Conservation (phyloP, 2,329 filamentous ascomycete species). For the Arthroderma sp. region DNA sequence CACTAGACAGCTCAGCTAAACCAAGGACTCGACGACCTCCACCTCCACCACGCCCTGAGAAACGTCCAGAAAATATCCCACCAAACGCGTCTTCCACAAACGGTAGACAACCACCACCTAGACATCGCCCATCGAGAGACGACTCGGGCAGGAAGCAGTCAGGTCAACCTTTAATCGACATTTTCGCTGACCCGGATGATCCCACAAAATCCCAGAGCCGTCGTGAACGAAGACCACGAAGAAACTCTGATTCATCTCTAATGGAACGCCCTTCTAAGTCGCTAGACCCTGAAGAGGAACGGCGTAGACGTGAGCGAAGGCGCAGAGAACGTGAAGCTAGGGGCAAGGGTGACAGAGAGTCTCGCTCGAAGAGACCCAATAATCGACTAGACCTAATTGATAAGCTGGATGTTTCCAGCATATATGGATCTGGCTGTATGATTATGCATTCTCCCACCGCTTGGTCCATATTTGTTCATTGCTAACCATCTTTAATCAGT, state of each 20-base stretch:
- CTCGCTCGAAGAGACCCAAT: conserved; percentile 25
- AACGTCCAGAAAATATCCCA: conserved; percentile 14
- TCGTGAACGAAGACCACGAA: conserved; percentile 37
- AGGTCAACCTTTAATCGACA: conserved; percentile 24
- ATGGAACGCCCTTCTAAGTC: conserved; percentile 39
- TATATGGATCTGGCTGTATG: conserved; percentile 83
- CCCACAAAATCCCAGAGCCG: conserved; percentile 19
- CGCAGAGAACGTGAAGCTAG: conserved; percentile 38
- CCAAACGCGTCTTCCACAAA: conserved; percentile 10
- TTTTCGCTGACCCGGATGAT: conserved; percentile 35
- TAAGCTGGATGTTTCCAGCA: conserved; percentile 88
- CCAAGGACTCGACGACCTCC: conserved; percentile 14
- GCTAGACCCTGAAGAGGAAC: conserved; percentile 36
- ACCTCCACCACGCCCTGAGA: conserved; percentile 22
- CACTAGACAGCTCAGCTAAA: conserved; percentile 25
- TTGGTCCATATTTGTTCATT: background rate
- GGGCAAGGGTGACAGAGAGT: conserved; percentile 24
- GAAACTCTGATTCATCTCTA: conserved; percentile 52
- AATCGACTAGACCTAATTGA: conserved; percentile 72
- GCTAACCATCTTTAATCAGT: conserved; percentile 39
- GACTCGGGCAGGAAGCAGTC: conserved; percentile 20
- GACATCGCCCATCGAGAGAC: conserved; percentile 15
- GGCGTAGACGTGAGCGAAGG: conserved; percentile 36
- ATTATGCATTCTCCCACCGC: conserved; percentile 16
- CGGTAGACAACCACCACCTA: conserved; percentile 3